Evolutionary conservation across 768 basidiomycete genomes (phyloP), one percentile per base, ranked within the genome.

Genomic region (Amanita molliuscula): DNA sequence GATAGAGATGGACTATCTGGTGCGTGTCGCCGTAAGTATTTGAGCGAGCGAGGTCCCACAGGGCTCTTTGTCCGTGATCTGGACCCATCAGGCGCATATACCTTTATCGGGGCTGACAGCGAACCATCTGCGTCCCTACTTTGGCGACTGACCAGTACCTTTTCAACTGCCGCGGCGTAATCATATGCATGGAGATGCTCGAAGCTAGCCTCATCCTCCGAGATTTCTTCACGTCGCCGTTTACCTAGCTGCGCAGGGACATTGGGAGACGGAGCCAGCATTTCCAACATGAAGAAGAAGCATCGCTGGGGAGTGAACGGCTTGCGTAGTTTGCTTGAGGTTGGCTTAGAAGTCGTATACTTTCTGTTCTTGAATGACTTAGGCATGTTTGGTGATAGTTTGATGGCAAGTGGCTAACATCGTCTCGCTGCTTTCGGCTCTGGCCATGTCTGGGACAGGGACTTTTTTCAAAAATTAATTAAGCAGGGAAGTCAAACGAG

Each of bases 261-360:
- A 36, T 40, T 51, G 11, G 38, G 35, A 29, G 64, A 58, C 20
- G 57, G 21, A 20, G 31, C 65, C 13, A 66, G 54, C 16, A 65
- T 55, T 46, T 72, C 65, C 41, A 74, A 58, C 47, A 67, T 68
- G 62, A 66, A 68, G 43, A 75, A 62, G 50, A 73, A 64, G 40
- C 70, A 67, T 11, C 71, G 68, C 44, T 72, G 62, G 6, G 69
- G 68, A 3, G 65, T 66, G 42, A 61, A 61, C 16, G 63, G 60
- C 38, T 45, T 57, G 40, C 55, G 29, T 23, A 43, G 41, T 28
- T 16, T 50, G 31, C 16, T 43, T 26, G 48, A 31, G 3, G 34
- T 8, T 36, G 46, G 35, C 16, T 21, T 9, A 8, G 36, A 6
- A 31, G 28, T 18, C 9, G 38, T n/a, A 16, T 29, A 34, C 18